Conservation (phyloP, 2,329 filamentous ascomycete genomes). For the Conoideocrella luteorostrata region DNA sequence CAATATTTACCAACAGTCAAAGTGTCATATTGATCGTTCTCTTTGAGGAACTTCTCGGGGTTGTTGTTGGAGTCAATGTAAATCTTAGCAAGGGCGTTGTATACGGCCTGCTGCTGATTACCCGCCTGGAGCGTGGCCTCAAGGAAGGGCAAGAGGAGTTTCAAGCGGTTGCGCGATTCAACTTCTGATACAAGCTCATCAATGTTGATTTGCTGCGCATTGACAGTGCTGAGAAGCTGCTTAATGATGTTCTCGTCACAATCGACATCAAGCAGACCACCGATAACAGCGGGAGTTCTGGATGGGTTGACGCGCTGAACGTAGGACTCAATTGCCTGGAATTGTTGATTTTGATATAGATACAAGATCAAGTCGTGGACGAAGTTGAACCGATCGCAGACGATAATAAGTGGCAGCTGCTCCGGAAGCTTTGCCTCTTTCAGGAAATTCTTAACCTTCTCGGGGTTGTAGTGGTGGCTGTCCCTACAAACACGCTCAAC, state of each 20-base stretch:
- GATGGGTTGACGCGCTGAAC: slow-evolving; percentile 94
- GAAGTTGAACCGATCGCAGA: slow-evolving; percentile 99
- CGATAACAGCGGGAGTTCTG: slow-evolving; percentile 85
- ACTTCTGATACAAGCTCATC: slow-evolving; percentile 92
- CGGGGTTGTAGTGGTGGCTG: slow-evolving; percentile 80
- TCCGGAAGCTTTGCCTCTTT: slow-evolving; percentile 92
- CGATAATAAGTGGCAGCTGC: slow-evolving; percentile 92
- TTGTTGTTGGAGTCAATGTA: slow-evolving; percentile 99
- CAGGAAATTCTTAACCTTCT: slow-evolving; percentile 98
- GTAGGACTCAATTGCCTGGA: slow-evolving; percentile 97
- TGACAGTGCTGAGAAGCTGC: slow-evolving; percentile 77
- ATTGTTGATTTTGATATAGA: slow-evolving; percentile 98
- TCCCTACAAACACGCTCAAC: slow-evolving; percentile 97
- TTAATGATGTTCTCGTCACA: slow-evolving; percentile 97
- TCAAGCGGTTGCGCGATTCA: slow-evolving; percentile 91
- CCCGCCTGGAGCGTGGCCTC: slow-evolving; percentile 84
- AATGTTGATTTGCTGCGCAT: slow-evolving; percentile 79
- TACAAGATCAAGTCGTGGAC: slow-evolving; percentile 94
- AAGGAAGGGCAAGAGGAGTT: slow-evolving; percentile 91
- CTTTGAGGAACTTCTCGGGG: slow-evolving; percentile 93
- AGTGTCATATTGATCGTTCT: slow-evolving; percentile 95
- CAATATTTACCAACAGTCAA: slow-evolving; percentile 94
- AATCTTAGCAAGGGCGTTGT: slow-evolving; percentile 96
- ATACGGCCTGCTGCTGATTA: slow-evolving; percentile 94
- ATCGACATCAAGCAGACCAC: slow-evolving; percentile 90